These are phyloP conservation scores for Dicorynia guianensis DNA, from an alignment of 306 rosid species.

Conservation along the genomic window DNA sequence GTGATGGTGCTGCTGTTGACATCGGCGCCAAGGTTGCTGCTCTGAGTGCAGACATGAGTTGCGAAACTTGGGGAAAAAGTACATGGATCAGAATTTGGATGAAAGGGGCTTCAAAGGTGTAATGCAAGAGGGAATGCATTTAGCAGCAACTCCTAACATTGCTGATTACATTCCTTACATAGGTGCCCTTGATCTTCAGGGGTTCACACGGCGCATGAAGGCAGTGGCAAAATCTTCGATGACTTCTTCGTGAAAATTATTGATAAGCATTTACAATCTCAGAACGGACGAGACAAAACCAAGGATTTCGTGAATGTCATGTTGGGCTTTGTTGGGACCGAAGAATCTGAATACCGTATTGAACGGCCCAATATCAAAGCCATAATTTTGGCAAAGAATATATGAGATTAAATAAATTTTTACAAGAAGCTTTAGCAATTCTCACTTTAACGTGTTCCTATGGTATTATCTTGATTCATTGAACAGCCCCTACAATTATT, in stretches of 20 bases:
- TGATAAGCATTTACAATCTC: constrained; percentile 59
- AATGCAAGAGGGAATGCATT: constrained; percentile 50
- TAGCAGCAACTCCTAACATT: constrained; percentile 50
- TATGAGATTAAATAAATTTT: not conserved
- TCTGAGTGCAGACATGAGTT: constrained; percentile 49
- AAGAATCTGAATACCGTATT: constrained; percentile 58
- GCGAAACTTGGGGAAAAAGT: constrained; percentile 70
- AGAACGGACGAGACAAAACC: constrained; percentile 34
- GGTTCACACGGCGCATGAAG: constrained; percentile 57
- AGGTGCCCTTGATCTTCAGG: constrained; percentile 66
- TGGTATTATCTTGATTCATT: not conserved
- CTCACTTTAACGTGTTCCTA: not conserved
- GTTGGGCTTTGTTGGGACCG: constrained; percentile 55
- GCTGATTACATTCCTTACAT: constrained; percentile 66
- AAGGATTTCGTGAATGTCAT: constrained; percentile 76
- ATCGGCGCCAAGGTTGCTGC: constrained; percentile 51
- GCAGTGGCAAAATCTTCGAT: constrained; percentile 53
- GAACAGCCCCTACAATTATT: too few relatives aligned
- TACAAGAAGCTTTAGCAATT: not conserved
- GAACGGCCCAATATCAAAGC: constrained; percentile 69
- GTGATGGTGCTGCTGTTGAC: constrained; percentile 47
- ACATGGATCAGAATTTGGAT: constrained; percentile 51
- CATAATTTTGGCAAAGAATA: constrained; percentile 53
- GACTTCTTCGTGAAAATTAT: constrained; percentile 65
- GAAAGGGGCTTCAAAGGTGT: constrained; percentile 63